A percentile compares a stretch with the other conserved stretches of the same genome.
Evolutionary conservation across 2,329 filamentous ascomycete genomes (phyloP).

Genomic region (Colletotrichum somersetense): DNA sequence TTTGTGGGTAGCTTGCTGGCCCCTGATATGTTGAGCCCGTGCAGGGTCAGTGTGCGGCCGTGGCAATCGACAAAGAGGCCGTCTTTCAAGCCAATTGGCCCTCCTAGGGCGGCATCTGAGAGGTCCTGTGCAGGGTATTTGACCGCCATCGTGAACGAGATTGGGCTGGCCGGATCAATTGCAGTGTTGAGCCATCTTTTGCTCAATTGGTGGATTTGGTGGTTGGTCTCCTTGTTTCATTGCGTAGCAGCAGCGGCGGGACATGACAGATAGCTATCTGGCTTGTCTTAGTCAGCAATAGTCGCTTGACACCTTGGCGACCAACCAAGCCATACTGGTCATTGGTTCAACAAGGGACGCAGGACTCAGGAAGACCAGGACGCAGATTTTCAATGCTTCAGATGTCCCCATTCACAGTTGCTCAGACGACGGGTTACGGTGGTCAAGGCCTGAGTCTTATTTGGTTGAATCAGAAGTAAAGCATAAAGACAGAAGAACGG

Average conservation of each 20-base stretch:
- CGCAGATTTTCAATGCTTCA: not conserved
- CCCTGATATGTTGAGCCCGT: conserved; percentile 58
- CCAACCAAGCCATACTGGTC: not conserved
- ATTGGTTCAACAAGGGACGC: too few species aligned
- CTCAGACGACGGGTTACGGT: not conserved
- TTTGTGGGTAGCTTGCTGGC: conserved; percentile 56
- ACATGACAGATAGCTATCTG: conserved; percentile 9
- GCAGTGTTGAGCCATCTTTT: not conserved
- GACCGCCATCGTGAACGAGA: conserved; percentile 4
- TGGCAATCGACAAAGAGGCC: conserved; percentile 52
- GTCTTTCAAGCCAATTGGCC: conserved; percentile 48
- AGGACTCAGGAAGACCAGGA: not conserved
- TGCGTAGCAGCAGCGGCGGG: not conserved
- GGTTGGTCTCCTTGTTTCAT: not conserved
- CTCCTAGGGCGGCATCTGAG: conserved; percentile 52
- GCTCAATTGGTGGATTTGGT: not conserved
- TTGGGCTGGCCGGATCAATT: conserved; percentile 18
- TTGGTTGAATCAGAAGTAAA: not conserved
- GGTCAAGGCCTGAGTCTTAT: not conserved
- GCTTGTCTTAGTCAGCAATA: conserved; percentile 20
- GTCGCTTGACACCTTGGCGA: not conserved
- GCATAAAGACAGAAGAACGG: too few species aligned
- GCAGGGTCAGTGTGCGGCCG: conserved; percentile 54
- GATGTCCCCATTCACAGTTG: not conserved
- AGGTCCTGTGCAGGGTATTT: conserved; percentile 49